Percentiles rank a stretch among this genome's conserved stretches.
Conservation (phyloP, 2,329 filamentous ascomycete species). For the Onygena corvina region DNA sequence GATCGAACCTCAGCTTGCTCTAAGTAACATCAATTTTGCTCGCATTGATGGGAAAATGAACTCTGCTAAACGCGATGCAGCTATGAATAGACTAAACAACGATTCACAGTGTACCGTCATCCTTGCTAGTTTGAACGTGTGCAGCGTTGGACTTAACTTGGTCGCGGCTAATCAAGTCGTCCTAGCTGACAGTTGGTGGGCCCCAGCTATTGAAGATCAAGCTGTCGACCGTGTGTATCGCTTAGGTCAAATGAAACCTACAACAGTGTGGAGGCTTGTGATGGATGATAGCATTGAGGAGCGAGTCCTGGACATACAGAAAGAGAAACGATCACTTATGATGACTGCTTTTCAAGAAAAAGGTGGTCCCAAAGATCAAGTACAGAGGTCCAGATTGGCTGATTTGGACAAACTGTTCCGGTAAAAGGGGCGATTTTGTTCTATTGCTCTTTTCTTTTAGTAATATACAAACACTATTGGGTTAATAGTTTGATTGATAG, state of each 20-base stretch:
- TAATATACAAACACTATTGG: too few species aligned
- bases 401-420: slow-evolving; percentile 32
- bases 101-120: slow-evolving; percentile 60
- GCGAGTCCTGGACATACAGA: slow-evolving; percentile 63
- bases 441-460: neutral
- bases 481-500: too few species aligned
- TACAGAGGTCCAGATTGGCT: slow-evolving; percentile 42
- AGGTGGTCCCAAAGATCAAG: slow-evolving; percentile 43
- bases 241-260: slow-evolving; percentile 66
- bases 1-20: slow-evolving; percentile 55
- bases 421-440: neutral
- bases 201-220: slow-evolving; percentile 83
- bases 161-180: slow-evolving; percentile 78
- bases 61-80: slow-evolving; percentile 55
- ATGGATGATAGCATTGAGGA: slow-evolving; percentile 75
- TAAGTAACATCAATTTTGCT: slow-evolving; percentile 50
- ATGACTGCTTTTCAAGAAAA: slow-evolving; percentile 66
- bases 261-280: slow-evolving; percentile 67
- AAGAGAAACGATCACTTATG: slow-evolving; percentile 66
- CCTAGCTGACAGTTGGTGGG: slow-evolving; percentile 80
- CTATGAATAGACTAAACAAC: slow-evolving; percentile 54
- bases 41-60: slow-evolving; percentile 75
- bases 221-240: slow-evolving; percentile 80
- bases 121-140: slow-evolving; percentile 70
- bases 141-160: slow-evolving; percentile 74